Evolutionary conservation across 2,329 filamentous ascomycete species (phyloP), one percentile per base, ranked within the genome.

Genomic region (Talaromyces sp.): DNA sequence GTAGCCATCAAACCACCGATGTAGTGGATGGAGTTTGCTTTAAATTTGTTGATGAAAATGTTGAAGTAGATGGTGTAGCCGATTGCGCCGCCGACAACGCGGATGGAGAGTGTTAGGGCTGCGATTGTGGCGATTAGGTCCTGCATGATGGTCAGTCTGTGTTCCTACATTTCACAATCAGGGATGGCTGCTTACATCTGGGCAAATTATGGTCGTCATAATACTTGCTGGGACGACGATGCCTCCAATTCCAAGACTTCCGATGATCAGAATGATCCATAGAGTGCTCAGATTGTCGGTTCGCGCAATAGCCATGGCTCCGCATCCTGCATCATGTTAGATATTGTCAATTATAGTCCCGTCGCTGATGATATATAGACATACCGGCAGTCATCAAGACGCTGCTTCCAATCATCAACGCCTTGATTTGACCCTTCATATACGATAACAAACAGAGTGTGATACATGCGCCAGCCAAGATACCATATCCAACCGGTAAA

Each of bases 101-200:
- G 87, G 68, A 91, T 86, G n/a, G 87, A 84, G 43, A 91, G 83
- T 0, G 89, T 90, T 25, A 91, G 79, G 6, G 89, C 87, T 1
- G 88, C 85, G 54, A 90, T 83, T 2, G 89, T 90, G 8, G 87
- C 89, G 68, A 91, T 90, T 6, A 90, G 81, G 63, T 90, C 79
- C 78, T 62, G 45, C 13, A 17, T n/a, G 5, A 31, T 45, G n/a
- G 17, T 64, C 9, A 64, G 19, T 63, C 10, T 58, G 22, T 22
- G 35, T n/a, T 31, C 8, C 25, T 19, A 8, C 3, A 9, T 8
- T 17, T 6, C 25, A 41, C 7, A 22, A 2, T 2, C 11, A 41
- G 15, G 35, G 15, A 47, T 3, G 11, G 6, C 27, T 11, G 33
- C 75, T 67, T 70, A 79, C 88, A 71, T 89, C 86, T 0, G 89